These are phyloP conservation scores for Kokia cookei DNA, from an alignment of 441 rosid genomes.

Conservation along the genomic window DNA sequence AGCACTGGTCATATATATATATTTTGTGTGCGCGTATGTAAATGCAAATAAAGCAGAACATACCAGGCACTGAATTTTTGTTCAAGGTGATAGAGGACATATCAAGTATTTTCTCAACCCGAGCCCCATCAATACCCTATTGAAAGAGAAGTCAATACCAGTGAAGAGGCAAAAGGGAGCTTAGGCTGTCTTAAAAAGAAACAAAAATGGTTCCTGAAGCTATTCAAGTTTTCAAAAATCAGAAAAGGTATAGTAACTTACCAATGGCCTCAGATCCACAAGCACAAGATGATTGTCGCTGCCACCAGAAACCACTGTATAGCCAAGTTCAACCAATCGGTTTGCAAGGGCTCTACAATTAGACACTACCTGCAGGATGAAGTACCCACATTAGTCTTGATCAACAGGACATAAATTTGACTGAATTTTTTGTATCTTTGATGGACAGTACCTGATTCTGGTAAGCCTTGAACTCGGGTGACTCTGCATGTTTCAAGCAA, in stretches of 20 bases:
- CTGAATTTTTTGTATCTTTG: conserved; percentile 1
- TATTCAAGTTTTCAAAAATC: neutral
- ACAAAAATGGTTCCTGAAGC: neutral
- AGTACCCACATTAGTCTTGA: neutral
- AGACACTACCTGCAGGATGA: conserved; percentile 53
- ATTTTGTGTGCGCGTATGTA: neutral
- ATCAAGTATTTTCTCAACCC: conserved; percentile 86
- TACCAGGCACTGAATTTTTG: conserved; percentile 91
- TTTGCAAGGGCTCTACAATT: conserved; percentile 72
- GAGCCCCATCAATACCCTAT: conserved; percentile 87
- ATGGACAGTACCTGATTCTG: conserved; percentile 53
- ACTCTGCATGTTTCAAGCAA: conserved; percentile 80
- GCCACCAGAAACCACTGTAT: conserved; percentile 84
- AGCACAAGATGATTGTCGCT: conserved; percentile 89
- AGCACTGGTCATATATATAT: neutral
- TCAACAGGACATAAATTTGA: neutral
- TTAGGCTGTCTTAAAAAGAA: neutral
- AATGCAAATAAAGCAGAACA: neutral
- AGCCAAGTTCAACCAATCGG: conserved; percentile 66
- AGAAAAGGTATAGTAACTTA: conserved; percentile 20
- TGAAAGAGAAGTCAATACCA: neutral
- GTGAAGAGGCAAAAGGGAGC: neutral
- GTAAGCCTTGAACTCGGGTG: conserved; percentile 62
- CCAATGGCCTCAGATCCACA: conserved; percentile 80
- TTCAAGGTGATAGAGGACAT: conserved; percentile 88